Evolutionary conservation across 805 yeast genomes (phyloP), one percentile per base, ranked within the genome.

Genomic region (Komagataella mondaviorum): DNA sequence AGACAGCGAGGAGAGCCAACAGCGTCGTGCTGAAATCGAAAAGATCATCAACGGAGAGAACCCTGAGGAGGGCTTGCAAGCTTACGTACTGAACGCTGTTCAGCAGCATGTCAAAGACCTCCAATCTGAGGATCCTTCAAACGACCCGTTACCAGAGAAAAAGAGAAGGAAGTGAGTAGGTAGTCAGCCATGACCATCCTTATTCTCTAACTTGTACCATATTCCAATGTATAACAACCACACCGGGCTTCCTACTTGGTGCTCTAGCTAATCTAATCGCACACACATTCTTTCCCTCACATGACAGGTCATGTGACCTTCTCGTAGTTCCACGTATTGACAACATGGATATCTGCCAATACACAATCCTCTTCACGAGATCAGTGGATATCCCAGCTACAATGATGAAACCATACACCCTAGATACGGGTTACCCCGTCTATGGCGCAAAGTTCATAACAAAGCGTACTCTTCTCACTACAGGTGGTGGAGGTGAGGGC

Each of bases 401-500:
- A 22, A 20, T 23, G 44, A 16, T 49, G 48, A 49, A 49, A 30
- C 23, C 24, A 12, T 30, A 36, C 44, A 46, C 30, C 48, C 39
- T 45, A 23, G 52, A 50, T 39, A 46, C 47, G 10, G 91, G 87
- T 2, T 86, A 82, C 59, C 98, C 99, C 1, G 73, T 89, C 10
- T 86, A 84, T 58, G 91, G 88, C 2, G 83, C 91, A 51, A 77
- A 78, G 54, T 89, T 88, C 62, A 70, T 82, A 47, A 72, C 77
- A 56, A 75, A 81, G 55, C 67, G 71, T 54, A 76, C 81, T 1
- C 63, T 90, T 23, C 64, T 89, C 49, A 84, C 84, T 24, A 81
- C 88, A 2, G 99, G 99, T 46, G 99, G 99, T 47, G 97, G 97
- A 30, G 98, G 97, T 23, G 95, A 88, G 63, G 96, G 96, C 7